Conservation (phyloP, 805 yeast species). For the Ogataea pilisensis region DNA sequence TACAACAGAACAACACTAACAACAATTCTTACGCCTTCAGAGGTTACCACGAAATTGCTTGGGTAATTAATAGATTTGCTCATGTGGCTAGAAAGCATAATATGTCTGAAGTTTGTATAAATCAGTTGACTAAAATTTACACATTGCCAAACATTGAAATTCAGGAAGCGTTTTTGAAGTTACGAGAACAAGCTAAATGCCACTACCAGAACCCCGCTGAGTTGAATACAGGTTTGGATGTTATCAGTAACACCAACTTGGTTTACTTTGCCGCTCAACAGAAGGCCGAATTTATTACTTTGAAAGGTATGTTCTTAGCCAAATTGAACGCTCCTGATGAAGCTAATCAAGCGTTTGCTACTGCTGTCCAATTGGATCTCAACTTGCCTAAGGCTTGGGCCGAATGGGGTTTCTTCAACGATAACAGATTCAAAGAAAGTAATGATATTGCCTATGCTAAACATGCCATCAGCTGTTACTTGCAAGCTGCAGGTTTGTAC, state of each 20-base stretch:
- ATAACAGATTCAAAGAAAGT: slow-evolving; percentile 77
- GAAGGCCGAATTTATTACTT: slow-evolving; percentile 95
- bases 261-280: slow-evolving; percentile 97
- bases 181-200: slow-evolving; percentile 96
- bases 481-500: slow-evolving; percentile 96
- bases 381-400: slow-evolving; percentile 99
- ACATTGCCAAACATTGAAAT: slow-evolving; percentile 96
- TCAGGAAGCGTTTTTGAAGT: slow-evolving; percentile 93
- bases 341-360: slow-evolving; percentile 96
- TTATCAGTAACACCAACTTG: slow-evolving; percentile 90
- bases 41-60: slow-evolving; percentile 98
- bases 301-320: slow-evolving; percentile 97
- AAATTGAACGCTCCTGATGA: slow-evolving; percentile 87
- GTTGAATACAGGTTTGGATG: slow-evolving; percentile 91
- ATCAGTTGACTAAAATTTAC: slow-evolving; percentile 87
- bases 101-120: slow-evolving; percentile 95
- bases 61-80: slow-evolving; percentile 97
- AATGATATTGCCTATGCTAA: slow-evolving; percentile 79
- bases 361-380: slow-evolving; percentile 94
- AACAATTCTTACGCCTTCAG: slow-evolving; percentile 93
- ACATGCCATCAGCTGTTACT: slow-evolving; percentile 90
- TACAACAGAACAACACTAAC: slow-evolving; percentile 69
- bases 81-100: slow-evolving; percentile 97
- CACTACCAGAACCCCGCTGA: slow-evolving; percentile 91
- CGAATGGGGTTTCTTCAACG: slow-evolving; percentile 98